Evolutionary conservation across 1,284 basidiomycete species (phyloP).

Genomic region (Papiliotrema flavescens): DNA sequence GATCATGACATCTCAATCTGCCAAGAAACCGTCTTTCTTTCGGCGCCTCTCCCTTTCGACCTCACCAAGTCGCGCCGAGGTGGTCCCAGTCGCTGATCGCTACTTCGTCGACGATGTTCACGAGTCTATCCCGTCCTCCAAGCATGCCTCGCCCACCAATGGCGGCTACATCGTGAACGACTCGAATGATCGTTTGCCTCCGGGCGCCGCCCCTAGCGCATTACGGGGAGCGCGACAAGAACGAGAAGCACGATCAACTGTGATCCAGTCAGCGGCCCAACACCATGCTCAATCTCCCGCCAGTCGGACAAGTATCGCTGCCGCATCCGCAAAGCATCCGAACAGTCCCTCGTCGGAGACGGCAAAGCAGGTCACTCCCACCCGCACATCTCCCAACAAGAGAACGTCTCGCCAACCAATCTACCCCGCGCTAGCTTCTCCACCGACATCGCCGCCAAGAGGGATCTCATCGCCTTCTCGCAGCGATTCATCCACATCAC

Average conservation of each 20-base stretch:
- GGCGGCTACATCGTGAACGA: conserved; percentile 4
- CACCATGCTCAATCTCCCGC: background rate
- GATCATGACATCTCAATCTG: background rate
- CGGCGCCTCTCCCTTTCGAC: conserved; percentile 20
- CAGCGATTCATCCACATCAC: background rate
- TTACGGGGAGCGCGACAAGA: background rate
- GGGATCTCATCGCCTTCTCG: background rate
- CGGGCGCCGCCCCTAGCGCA: conserved; percentile 8
- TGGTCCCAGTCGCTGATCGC: too few relatives aligned
- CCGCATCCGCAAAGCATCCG: too few relatives aligned
- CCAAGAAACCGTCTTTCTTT: conserved; percentile 10
- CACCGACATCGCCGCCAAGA: background rate
- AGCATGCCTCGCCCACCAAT: background rate
- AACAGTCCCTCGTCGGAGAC: background rate
- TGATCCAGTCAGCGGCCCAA: background rate
- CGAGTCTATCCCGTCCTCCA: background rate
- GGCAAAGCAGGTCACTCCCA: background rate
- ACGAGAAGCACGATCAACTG: conserved; percentile 1
- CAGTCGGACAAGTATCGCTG: too few relatives aligned
- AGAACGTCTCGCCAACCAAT: background rate
- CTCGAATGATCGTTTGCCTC: conserved; percentile 11
- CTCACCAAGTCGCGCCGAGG: background rate
- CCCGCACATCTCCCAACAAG: too few relatives aligned
- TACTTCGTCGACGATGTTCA: too few relatives aligned
- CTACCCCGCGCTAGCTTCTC: conserved; percentile 7